Percentiles rank a stretch among this genome's conserved stretches.
Conservation (phyloP, 208 protist genomes). For the Lotmaria passim region DNA sequence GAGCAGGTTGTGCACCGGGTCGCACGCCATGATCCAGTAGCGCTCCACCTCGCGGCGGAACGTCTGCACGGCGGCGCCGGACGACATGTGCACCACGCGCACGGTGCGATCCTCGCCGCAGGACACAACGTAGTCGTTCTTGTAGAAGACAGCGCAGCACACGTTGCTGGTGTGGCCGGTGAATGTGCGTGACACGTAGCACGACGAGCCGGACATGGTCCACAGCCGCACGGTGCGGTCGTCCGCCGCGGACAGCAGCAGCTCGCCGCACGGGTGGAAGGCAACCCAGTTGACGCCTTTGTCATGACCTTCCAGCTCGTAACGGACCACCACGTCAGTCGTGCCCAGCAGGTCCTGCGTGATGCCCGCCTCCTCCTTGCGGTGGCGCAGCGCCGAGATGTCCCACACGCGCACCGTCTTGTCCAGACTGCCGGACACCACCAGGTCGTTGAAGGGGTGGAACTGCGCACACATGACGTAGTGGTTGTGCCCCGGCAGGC, state of each 20-base stretch:
- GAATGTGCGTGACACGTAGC: conserved; percentile 93
- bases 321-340: conserved; percentile 94
- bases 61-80: conserved; percentile 66
- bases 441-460: conserved; percentile 94
- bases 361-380: conserved; percentile 61
- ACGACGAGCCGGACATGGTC: conserved; percentile 89
- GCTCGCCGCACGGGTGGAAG: conserved; percentile 95
- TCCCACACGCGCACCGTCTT: conserved; percentile 99
- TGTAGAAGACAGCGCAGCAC: conserved; percentile 95
- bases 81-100: conserved; percentile 89
- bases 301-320: conserved; percentile 98
- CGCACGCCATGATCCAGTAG: conserved; percentile 98
- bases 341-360: conserved; percentile 95
- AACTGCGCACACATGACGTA: conserved; percentile 99
- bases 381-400: conserved; percentile 90
- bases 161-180: conserved; percentile 98
- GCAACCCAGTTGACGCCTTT: conserved; percentile 99
- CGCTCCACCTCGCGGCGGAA: conserved; percentile 96
- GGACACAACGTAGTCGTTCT: conserved; percentile 97
- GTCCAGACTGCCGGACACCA: conserved; percentile 99
- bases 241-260: conserved; percentile 97
- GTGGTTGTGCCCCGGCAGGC: conserved; percentile 97
- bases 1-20: conserved; percentile 95
- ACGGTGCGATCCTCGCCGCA: conserved; percentile 97
- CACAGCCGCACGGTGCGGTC: conserved; percentile 98